Evolutionary conservation across 192 early-diverging fungal species (phyloP).

Genomic region (Spizellomyces sp.): DNA sequence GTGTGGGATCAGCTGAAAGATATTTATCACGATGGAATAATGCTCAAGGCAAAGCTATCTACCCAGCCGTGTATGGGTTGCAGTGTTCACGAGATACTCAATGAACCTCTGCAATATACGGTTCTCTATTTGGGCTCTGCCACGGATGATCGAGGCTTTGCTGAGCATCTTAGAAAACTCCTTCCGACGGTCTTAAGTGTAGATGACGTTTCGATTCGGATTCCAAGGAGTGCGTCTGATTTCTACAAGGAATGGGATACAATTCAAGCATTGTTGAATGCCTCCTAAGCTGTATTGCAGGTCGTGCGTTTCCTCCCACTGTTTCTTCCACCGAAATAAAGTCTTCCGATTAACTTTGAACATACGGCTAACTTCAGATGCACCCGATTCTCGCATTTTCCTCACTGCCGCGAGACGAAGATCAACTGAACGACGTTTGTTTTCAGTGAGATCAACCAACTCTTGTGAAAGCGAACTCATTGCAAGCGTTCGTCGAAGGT

Average conservation of each 20-base stretch:
- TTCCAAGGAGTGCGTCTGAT: slow-evolving; percentile 14
- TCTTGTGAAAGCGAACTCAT: slow-evolving; percentile 4
- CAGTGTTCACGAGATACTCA: slow-evolving; percentile 20
- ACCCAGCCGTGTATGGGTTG: slow-evolving; percentile 18
- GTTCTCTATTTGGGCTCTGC: slow-evolving; percentile 18
- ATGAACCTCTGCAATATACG: slow-evolving; percentile 17
- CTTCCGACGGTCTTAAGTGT: slow-evolving; percentile 17
- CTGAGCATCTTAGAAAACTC: slow-evolving; percentile 17
- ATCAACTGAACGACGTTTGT: slow-evolving; percentile 10
- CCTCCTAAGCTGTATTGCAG: slow-evolving; percentile 15
- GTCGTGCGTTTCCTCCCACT: background rate
- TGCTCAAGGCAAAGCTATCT: slow-evolving; percentile 17
- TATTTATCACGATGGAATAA: slow-evolving; percentile 17
- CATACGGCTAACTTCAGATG: slow-evolving; percentile 15
- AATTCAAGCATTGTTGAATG: slow-evolving; percentile 14
- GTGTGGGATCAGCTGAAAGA: slow-evolving; percentile 16
- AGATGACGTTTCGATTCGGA: slow-evolving; percentile 15
- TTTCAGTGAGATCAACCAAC: slow-evolving; percentile 12
- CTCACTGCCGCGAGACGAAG: slow-evolving; percentile 8
- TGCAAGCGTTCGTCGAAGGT: slow-evolving; percentile 1
- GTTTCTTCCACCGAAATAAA: slow-evolving; percentile 5
- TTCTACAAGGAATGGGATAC: slow-evolving; percentile 18
- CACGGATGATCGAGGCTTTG: slow-evolving; percentile 14
- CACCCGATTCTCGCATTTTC: slow-evolving; percentile 4
- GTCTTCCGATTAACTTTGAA: no score